These are phyloP conservation scores for Bryoglossum gracile DNA, from an alignment of 495 filamentous ascomycete genomes.

Conservation along the genomic window DNA sequence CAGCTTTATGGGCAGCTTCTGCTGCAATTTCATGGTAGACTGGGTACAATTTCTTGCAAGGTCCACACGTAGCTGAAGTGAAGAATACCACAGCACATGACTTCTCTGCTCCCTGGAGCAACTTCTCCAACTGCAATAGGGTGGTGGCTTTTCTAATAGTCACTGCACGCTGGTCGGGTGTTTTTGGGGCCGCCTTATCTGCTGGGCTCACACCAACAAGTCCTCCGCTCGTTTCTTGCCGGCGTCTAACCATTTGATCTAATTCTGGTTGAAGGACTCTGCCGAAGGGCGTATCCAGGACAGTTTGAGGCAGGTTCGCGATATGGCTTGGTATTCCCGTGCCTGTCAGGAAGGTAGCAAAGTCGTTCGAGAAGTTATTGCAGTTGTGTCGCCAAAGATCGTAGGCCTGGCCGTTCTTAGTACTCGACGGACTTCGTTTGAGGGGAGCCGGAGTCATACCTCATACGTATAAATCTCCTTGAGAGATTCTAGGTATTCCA, in stretches of 20 bases:
- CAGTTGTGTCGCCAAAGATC: constrained; percentile 84
- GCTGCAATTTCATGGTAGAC: constrained; percentile 73
- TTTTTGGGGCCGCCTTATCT: constrained; percentile 23
- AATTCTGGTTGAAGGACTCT: constrained; percentile 83
- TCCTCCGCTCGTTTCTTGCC: constrained; percentile 42
- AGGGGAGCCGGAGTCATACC: constrained; percentile 32
- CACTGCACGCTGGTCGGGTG: constrained; percentile 22
- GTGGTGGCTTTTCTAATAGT: constrained; percentile 32
- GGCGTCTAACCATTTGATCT: constrained; percentile 63
- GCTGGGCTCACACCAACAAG: constrained; percentile 43
- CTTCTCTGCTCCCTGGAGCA: constrained; percentile 50
- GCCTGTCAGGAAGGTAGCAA: constrained; percentile 85
- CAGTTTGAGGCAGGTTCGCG: constrained; percentile 74
- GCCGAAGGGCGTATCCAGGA: constrained; percentile 85
- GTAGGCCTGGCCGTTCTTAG: constrained; percentile 55
- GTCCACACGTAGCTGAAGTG: constrained; percentile 78
- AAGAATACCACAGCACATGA: constrained; percentile 86
- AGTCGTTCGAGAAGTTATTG: constrained; percentile 97
- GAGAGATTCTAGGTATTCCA: constrained; percentile 83
- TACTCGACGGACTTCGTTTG: neutral
- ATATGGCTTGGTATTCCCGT: constrained; percentile 85
- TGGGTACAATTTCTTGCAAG: constrained; percentile 80
- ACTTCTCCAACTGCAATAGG: constrained; percentile 50
- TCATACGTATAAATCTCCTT: constrained; percentile 76
- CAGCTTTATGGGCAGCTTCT: constrained; percentile 59